Conservation (phyloP, 345 rosid species). For the Garcia nutans region DNA sequence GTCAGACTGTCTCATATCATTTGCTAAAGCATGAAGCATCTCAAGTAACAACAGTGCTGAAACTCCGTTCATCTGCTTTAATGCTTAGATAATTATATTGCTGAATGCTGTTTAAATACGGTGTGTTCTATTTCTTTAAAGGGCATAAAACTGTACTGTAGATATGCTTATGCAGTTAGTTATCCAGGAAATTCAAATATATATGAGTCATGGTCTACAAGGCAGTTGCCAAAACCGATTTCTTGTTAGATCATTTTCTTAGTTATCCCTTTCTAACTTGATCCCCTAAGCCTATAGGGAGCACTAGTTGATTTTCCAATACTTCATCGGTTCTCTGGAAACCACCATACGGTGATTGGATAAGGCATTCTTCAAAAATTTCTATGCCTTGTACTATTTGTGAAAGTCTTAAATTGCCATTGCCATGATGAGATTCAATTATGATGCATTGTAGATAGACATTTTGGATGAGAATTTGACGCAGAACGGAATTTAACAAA, state of each 20-base stretch:
- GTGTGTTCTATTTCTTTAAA: conserved; percentile 4
- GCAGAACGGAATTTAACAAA: too few species aligned
- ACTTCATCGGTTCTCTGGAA: neutral
- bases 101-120: neutral
- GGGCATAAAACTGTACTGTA: neutral
- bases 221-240: neutral
- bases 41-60: neutral
- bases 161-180: neutral
- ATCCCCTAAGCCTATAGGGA: neutral
- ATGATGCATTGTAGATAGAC: neutral
- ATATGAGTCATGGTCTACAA: neutral
- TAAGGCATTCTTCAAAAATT: neutral
- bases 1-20: conserved; percentile 7
- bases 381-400: neutral
- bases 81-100: neutral
- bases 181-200: neutral
- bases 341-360: neutral
- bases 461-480: neutral
- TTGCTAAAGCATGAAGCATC: conserved; percentile 4
- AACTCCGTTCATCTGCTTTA: neutral
- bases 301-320: neutral
- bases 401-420: neutral
- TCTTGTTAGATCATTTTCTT: neutral
- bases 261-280: neutral
- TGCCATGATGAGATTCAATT: neutral